phyloP scores from a whole-genome alignment of 2,329 filamentous ascomycete species.

The Aspergillus novofumigatus region DNA sequence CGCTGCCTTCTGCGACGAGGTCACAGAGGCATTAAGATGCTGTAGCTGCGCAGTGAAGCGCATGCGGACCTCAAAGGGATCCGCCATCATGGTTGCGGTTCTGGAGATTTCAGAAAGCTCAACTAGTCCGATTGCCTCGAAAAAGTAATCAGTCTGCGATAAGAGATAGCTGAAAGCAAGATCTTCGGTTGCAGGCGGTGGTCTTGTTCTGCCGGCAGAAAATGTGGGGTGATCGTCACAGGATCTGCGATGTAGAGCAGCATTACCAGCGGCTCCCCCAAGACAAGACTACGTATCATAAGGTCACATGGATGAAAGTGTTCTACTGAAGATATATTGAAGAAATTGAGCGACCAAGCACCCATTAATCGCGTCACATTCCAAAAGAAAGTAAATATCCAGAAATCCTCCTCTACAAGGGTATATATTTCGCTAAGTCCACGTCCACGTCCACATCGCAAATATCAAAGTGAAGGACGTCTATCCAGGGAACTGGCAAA shows the following conservation, averaged over 20 bases:
- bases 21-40: conserved; percentile 84
- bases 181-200: conserved; percentile 14
- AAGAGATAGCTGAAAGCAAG: neutral
- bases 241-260: neutral
- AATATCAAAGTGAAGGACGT: conserved; percentile 26
- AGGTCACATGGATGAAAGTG: neutral
- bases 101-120: neutral
- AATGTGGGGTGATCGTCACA: conserved; percentile 17
- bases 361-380: neutral
- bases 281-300: neutral
- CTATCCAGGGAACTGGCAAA: conserved; percentile 29
- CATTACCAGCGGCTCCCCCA: neutral
- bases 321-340: neutral
- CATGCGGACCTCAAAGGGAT: conserved; percentile 98
- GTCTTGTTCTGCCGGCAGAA: conserved; percentile 20
- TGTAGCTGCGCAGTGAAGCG: conserved; percentile 89
- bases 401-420: neutral
- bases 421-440: neutral
- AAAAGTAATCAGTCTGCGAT: neutral
- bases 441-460: neutral
- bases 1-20: conserved; percentile 85
- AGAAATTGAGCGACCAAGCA: neutral
- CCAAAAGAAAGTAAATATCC: neutral
- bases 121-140: neutral
- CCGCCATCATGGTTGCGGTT: conserved; percentile 54